Base-by-base conservation (phyloP, 163 green algal species). In the Coccomyxa subellipsoidea region DNA sequence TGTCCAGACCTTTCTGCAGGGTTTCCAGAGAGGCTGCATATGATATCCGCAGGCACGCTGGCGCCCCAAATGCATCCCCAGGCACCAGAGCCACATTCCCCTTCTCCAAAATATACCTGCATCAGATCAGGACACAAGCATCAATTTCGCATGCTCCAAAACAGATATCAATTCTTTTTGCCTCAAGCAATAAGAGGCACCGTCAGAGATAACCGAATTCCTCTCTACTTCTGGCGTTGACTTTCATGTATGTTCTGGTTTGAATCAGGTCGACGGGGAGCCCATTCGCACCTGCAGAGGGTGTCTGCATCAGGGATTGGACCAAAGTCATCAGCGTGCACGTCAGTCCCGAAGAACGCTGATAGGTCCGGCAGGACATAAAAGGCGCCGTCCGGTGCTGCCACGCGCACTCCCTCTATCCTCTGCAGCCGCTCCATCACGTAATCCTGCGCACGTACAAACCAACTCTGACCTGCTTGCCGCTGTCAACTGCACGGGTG, bases 331-430 rank as follows among this genome's bases (percentile, higher is more conserved):
- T 91, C 69, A 0, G 88, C 93, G 23, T 84, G 66, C 4, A 87
- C 87, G 21, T 89, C 90, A 4, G 86, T 85, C 0, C 95, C 95
- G 69, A 97, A 94, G 82, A 98, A 95, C 0, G 89, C 90, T 6
- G 87, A 91, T 84, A 99, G 92, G 80, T 98, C 94, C 23, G 95
- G 96, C 36, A 99, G 90, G 54, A 95, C 91, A 82, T 99, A 99
- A 83, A 99, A 99, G 9, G 97, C 97, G 15, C 95, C 95, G 76
- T 91, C 40, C 0, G 93, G 94, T 54, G 90, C 84, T 0, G 85
- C 87, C 38, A 98, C 84, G 29, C 86, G 88, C 3, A 98, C 84
- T 27, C 94, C 94, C 4, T 83, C 82, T 40, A 98, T 97, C 53
- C 83, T 83, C 72, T 85, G 84, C 71, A 98, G 88, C 59, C 90